Evolutionary conservation across 371 early-diverging fungal species (phyloP).

Genomic region (Mucor piriformis): DNA sequence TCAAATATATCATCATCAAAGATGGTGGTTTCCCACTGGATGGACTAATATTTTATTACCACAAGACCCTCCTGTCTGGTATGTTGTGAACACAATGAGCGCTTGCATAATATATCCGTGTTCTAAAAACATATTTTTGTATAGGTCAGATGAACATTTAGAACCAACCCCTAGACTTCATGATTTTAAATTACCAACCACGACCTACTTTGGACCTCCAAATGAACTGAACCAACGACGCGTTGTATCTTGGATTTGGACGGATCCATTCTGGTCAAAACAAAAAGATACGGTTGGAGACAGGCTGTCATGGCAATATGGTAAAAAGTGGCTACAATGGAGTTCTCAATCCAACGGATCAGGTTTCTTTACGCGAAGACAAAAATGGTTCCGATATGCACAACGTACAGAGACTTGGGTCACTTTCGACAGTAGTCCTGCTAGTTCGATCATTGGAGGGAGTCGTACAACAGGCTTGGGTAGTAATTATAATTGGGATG

Average conservation of each 20-base stretch:
- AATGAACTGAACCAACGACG: slow-evolving; percentile 1
- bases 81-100: slow-evolving; percentile 4
- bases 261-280: slow-evolving; percentile 21
- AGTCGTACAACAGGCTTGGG: background rate
- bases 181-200: slow-evolving; percentile 29
- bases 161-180: slow-evolving; percentile 26
- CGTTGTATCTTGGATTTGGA: slow-evolving; percentile 18
- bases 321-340: slow-evolving; percentile 18
- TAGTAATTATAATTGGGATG: background rate
- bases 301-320: slow-evolving; percentile 25
- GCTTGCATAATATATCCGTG: background rate
- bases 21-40: slow-evolving; percentile 36
- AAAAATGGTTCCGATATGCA: slow-evolving; percentile 22
- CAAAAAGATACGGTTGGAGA: slow-evolving; percentile 3
- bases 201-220: background rate
- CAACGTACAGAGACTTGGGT: slow-evolving; percentile 16
- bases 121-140: background rate
- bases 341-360: slow-evolving; percentile 8
- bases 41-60: slow-evolving; percentile 28
- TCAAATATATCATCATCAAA: slow-evolving; percentile 33
- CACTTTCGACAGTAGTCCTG: background rate
- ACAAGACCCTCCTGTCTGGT: slow-evolving; percentile 35
- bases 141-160: slow-evolving; percentile 33
- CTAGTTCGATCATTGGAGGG: background rate
- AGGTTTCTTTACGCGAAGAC: slow-evolving; percentile 16